Conservation (phyloP, 2,329 filamentous ascomycete genomes). For the Neopestalotiopsis sp. region DNA sequence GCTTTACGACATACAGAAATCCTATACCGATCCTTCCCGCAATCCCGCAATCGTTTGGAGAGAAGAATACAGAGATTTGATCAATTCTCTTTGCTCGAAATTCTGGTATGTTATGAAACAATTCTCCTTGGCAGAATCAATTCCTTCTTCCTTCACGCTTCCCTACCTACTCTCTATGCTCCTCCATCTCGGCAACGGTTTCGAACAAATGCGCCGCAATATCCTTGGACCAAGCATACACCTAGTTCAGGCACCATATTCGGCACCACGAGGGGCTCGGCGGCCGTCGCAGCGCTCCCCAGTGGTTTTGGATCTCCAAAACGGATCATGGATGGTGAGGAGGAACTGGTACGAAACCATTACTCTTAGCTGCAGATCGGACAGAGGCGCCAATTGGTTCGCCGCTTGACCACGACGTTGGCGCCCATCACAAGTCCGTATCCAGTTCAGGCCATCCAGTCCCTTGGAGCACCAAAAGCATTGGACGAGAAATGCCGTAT, state of each 20-base stretch:
- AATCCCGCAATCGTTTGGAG: background rate
- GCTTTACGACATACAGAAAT: background rate
- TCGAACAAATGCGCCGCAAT: background rate
- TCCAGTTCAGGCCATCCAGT: background rate
- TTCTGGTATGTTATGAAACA: background rate
- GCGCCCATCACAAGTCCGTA: background rate
- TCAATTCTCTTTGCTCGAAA: background rate
- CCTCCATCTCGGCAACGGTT: background rate
- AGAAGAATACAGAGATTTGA: background rate
- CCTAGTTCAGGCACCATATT: background rate
- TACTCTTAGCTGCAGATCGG: background rate
- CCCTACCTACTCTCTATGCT: too few relatives aligned
- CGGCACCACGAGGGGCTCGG: background rate
- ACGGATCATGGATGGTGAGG: background rate
- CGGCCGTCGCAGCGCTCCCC: background rate
- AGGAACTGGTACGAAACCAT: background rate
- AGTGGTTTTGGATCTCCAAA: background rate
- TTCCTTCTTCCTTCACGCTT: background rate
- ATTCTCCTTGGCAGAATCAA: background rate
- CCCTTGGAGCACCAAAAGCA: background rate
- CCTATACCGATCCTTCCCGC: background rate
- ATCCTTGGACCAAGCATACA: background rate
- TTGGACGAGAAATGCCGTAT: background rate
- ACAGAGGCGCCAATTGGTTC: conserved; percentile 1
- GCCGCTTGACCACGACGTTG: background rate